phyloP scores from a whole-genome alignment of 257 asterid species.

The Capsicum chinense region DNA sequence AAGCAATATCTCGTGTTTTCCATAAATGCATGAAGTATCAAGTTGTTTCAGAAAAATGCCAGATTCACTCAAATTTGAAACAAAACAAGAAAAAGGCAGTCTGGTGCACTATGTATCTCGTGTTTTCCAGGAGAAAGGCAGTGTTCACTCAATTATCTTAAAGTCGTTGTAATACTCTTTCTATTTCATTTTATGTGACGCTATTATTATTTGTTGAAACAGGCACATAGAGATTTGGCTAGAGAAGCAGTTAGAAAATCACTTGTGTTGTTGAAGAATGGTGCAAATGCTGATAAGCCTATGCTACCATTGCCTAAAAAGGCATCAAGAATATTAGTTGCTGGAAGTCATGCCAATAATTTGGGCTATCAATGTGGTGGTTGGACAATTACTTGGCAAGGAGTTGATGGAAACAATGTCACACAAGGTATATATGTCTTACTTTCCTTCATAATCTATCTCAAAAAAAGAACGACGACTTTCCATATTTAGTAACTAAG shows the following conservation, averaged over 20 bases:
- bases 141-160: not conserved
- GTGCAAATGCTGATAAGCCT: conserved; percentile 36
- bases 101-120: no score
- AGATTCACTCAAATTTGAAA: not conserved
- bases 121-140: no score
- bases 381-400: conserved; percentile 67
- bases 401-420: conserved; percentile 47
- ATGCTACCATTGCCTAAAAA: conserved; percentile 58
- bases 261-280: conserved; percentile 60
- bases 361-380: conserved; percentile 62
- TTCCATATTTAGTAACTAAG: not conserved
- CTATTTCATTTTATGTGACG: not conserved
- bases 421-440: conserved; percentile 37
- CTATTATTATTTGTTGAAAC: not conserved
- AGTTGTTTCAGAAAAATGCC: no score
- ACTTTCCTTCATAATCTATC: not conserved
- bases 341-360: conserved; percentile 58
- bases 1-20: not conserved
- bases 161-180: not conserved
- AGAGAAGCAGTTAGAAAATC: conserved; percentile 67
- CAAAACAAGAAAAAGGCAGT: not conserved
- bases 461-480: not conserved
- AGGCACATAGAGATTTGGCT: conserved; percentile 55
- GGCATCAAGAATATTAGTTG: conserved; percentile 51
- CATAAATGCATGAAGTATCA: no score